Conservation (phyloP, 2,329 filamentous ascomycete genomes). For the Pseudopithomyces maydicus region DNA sequence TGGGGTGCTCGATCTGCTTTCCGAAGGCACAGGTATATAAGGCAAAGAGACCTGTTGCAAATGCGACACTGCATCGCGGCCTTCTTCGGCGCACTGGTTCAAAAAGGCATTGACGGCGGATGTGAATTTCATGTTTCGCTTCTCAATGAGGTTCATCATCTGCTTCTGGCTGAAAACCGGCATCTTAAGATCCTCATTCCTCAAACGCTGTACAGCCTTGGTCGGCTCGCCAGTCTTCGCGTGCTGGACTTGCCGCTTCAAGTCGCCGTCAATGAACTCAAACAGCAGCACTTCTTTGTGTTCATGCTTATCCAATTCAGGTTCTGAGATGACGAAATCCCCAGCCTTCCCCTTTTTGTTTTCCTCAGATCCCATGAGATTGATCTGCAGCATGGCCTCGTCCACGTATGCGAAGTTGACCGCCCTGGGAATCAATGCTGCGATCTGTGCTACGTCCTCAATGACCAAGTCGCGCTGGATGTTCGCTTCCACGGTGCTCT, state of each 20-base stretch:
- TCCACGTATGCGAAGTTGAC: conserved; percentile 88
- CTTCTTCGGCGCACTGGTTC: conserved; percentile 69
- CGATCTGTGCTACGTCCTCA: conserved; percentile 82
- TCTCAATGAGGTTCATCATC: conserved; percentile 86
- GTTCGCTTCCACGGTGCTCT: conserved; percentile 81
- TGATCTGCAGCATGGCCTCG: conserved; percentile 79
- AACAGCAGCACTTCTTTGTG: conserved; percentile 79
- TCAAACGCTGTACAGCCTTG: conserved; percentile 69
- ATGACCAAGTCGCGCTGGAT: conserved; percentile 72
- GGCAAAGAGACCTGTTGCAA: conserved; percentile 64
- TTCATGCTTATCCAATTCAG: conserved; percentile 47
- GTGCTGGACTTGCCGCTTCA: conserved; percentile 78
- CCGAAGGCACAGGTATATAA: conserved; percentile 67
- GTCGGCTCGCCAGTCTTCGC: conserved; percentile 75
- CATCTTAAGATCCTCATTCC: conserved; percentile 84
- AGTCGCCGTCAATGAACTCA: conserved; percentile 88
- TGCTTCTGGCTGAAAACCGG: conserved; percentile 92
- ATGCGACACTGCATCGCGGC: conserved; percentile 68
- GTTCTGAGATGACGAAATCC: conserved; percentile 46
- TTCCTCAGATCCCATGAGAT: conserved; percentile 72
- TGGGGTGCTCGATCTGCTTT: conserved; percentile 50
- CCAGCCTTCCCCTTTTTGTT: conserved; percentile 64
- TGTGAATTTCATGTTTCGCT: conserved; percentile 81
- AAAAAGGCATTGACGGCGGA: conserved; percentile 79
- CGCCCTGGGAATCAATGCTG: conserved; percentile 74